phyloP scores from a whole-genome alignment of 2,329 filamentous ascomycete genomes.

The Fusarium oxysporum region DNA sequence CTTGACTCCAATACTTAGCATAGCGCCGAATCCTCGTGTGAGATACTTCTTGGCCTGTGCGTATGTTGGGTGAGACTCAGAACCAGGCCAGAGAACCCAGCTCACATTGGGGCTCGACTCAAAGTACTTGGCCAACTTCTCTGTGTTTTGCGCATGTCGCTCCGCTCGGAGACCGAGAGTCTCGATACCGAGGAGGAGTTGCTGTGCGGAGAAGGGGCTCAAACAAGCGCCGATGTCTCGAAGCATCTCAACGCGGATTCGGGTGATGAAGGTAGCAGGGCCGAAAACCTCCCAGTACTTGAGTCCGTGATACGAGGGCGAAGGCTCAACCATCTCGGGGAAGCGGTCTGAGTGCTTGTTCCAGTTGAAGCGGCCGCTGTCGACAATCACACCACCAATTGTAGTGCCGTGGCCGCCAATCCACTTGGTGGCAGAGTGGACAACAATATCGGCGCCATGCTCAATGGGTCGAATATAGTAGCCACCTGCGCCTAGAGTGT shows the following conservation, averaged over 20 bases:
- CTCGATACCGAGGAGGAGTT: conserved; percentile 88
- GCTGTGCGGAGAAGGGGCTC: conserved; percentile 92
- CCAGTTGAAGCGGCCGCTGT: conserved; percentile 95
- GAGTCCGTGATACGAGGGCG: conserved; percentile 89
- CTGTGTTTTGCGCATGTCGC: conserved; percentile 85
- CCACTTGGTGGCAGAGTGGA: conserved; percentile 97
- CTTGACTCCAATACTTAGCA: conserved; percentile 93
- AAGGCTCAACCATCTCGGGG: conserved; percentile 91
- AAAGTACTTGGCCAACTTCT: conserved; percentile 83
- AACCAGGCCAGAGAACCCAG: conserved; percentile 95
- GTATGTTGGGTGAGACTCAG: conserved; percentile 84
- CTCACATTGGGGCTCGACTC: conserved; percentile 84
- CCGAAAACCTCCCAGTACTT: conserved; percentile 97
- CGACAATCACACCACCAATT: conserved; percentile 86
- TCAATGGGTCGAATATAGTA: conserved; percentile 89
- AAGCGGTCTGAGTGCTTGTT: conserved; percentile 84
- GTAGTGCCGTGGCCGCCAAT: conserved; percentile 96
- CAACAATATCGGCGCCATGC: conserved; percentile 91
- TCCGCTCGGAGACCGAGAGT: conserved; percentile 89
- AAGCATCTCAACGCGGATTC: conserved; percentile 88
- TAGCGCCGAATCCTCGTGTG: conserved; percentile 84
- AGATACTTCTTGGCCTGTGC: conserved; percentile 85
- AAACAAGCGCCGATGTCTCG: conserved; percentile 86
- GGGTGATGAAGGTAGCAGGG: conserved; percentile 82
- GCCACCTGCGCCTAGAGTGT: conserved; percentile 94